Base-by-base conservation (phyloP, 2,329 filamentous ascomycete species). In the Rasamsonia emersonii region DNA sequence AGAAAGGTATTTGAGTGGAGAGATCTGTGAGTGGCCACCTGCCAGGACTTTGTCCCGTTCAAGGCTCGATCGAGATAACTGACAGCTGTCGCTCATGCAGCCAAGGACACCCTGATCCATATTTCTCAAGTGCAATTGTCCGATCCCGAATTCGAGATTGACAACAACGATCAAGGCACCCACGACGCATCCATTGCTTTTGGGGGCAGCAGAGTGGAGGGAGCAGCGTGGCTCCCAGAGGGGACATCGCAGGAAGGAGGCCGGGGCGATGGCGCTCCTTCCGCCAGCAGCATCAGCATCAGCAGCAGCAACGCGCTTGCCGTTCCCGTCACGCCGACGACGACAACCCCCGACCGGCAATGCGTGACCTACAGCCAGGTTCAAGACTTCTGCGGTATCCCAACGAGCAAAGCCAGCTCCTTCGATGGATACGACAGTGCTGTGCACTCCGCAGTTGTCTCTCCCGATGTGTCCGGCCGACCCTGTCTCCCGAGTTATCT, bases 1-100 rank as follows among this genome's bases (percentile, higher is more conserved):
- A 39, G 59, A 62, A 30, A 45, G 53, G 5, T 61, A 53, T 27
- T 31, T 56, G 11, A 48, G 56, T 8, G 58, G 57, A 13, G 45
- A 56, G 32, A 54, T 56, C 24, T 56, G 60, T 62, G 49, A 25
- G 45, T 39, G 3, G 8, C 6, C 23, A 18, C 18, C 3, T 4
- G 21, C 11, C 20, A 23, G 20, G 11, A 8, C 8, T 21, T 7
- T 9, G 15, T 11, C 14, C 9, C 13, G 9, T 18, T 11, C 23
- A 32, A 15, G 34, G 28, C 10, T 14, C 14, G 9, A 4, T 13
- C 14, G 2, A 9, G 17, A 4, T 5, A 18, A n/a, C 8, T 9
- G 9, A 8, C 9, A 9, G 11, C 25, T 13, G 15, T 32, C 9
- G 17, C 18, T 24, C 19, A 18, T 16, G 19, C 30, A 57, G 54